phyloP scores from a whole-genome alignment of 805 yeast genomes.

The Komagataella kurtzmanii region DNA sequence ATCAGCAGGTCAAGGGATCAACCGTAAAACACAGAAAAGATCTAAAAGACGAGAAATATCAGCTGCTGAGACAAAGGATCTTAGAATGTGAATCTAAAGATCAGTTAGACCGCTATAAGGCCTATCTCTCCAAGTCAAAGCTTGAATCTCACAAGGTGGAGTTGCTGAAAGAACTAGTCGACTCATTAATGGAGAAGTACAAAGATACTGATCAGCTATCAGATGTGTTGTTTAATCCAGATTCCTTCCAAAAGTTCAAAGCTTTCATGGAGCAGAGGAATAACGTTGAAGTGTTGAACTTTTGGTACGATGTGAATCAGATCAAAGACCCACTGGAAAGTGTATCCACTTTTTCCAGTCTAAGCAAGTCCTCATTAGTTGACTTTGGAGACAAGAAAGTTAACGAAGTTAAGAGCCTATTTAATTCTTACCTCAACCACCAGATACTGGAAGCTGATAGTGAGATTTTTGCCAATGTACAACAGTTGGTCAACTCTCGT shows the following conservation, averaged over 20 bases:
- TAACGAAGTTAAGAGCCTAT: constrained; percentile 17
- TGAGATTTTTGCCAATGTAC: constrained; percentile 19
- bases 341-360: constrained; percentile 6
- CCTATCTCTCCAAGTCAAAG: constrained; percentile 10
- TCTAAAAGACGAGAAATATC: constrained; percentile 34
- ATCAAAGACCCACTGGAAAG: constrained; percentile 66
- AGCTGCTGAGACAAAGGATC: constrained; percentile 27
- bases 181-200: constrained; percentile 7
- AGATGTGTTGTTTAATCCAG: constrained; percentile 12
- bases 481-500: constrained; percentile 17
- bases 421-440: constrained; percentile 24
- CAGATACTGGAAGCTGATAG: constrained; percentile 16
- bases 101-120: constrained; percentile 4
- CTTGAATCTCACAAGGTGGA: background rate
- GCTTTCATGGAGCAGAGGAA: constrained; percentile 41
- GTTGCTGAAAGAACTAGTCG: constrained; percentile 9
- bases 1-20: constrained; percentile 35
- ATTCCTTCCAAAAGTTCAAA: constrained; percentile 28
- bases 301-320: constrained; percentile 55
- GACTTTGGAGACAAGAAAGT: constrained; percentile 11
- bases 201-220: constrained; percentile 1
- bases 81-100: constrained; percentile 4
- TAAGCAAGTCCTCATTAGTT: background rate
- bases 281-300: constrained; percentile 34
- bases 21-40: constrained; percentile 12